Evolutionary conservation across 2,329 filamentous ascomycete genomes (phyloP), one percentile per base, ranked within the genome.

Genomic region (Trichoderma guizhouense): DNA sequence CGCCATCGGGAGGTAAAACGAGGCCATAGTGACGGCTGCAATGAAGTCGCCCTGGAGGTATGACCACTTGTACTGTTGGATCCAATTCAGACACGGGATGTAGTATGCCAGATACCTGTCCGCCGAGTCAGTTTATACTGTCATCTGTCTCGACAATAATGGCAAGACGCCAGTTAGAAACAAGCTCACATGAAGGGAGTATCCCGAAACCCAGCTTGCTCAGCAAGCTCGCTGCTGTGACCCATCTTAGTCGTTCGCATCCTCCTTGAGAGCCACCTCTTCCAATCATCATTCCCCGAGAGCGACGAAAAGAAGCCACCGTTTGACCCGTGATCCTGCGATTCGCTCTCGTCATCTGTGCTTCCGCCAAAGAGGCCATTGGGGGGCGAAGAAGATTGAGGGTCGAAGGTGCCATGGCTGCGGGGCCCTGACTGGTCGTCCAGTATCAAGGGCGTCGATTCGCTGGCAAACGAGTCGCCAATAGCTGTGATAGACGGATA

Each of bases 1-100:
- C 0, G 94, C 92, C 95, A 99, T 98, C 66, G 96, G 96, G 47
- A 99, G 92, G 81, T 99, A 99, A 84, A 99, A 96, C 30, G 95
- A 97, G n/a, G 95, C 93, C 84, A 99, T 92, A n/a, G 96, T 98
- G 74, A 98, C 81, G 63, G 95, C 95, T 9, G 95, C 92, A 15
- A 97, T 86, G 21, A 98, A 83, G 81, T 99, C 96, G 62, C 96
- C 96, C 76, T 91, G 89, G 62, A 98, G 82, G 81, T 93, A 97
- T 4, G 89, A 88, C 87, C 90, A 91, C 76, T 88, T 90, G 82
- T 99, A 99, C 82, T 97, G 93, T 67, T 86, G 87, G 74, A 97
- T 91, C 96, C 96, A 99, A 74, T 92, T 94, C 75, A 97, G 84
- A 73, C 95, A 93, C 0, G 96, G 96, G 60, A 99, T 85, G 79